These are phyloP conservation scores for Cicer cuneatum DNA, from an alignment of 306 rosid genomes.

Conservation along the genomic window DNA sequence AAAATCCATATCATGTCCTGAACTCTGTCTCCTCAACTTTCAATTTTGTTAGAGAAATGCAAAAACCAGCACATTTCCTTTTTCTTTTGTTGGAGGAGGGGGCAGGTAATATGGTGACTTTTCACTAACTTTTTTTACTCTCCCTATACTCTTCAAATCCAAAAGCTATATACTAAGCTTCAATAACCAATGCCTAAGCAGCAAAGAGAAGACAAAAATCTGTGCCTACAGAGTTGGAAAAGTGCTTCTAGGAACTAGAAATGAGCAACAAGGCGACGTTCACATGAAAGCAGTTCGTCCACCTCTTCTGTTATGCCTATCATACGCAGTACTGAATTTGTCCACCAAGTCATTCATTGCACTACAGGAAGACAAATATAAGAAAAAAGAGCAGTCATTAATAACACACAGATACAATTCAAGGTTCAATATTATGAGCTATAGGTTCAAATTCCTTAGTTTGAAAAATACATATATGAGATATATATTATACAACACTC, in stretches of 20 bases:
- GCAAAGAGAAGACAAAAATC: conserved; percentile 20
- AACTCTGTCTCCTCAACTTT: conserved; percentile 25
- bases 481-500: neutral
- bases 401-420: conserved; percentile 26
- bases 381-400: conserved; percentile 3
- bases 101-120: conserved; percentile 33
- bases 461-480: neutral
- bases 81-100: neutral
- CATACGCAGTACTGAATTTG: conserved; percentile 88
- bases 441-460: neutral
- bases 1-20: conserved; percentile 24
- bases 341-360: conserved; percentile 72
- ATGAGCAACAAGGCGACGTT: conserved; percentile 40
- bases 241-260: conserved; percentile 37
- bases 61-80: neutral
- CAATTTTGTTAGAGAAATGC: conserved; percentile 20
- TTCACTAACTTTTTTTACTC: neutral
- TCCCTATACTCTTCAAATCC: conserved; percentile 38
- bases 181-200: conserved; percentile 41
- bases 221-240: conserved; percentile 23
- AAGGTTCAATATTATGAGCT: conserved; percentile 24
- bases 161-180: conserved; percentile 37
- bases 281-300: conserved; percentile 90
- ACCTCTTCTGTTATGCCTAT: conserved; percentile 92
- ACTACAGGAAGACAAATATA: conserved; percentile 42